Evolutionary conservation across 2,329 filamentous ascomycete species (phyloP).

Genomic region (Fusarium incarnatum): DNA sequence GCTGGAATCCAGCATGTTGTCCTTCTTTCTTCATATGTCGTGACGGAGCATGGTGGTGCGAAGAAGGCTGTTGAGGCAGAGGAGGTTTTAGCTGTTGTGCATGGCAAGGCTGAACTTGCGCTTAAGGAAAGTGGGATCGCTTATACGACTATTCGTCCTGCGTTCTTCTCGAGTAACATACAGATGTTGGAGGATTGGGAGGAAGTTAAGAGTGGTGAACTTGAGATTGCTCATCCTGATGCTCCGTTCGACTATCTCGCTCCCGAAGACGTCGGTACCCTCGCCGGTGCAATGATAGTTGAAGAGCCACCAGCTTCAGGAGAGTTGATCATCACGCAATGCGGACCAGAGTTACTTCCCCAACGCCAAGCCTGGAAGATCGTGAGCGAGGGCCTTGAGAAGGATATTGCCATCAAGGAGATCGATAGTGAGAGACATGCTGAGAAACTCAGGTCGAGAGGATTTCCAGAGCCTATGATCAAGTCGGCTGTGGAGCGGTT

Average conservation of each 20-base stretch:
- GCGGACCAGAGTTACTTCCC: slow-evolving; percentile 8
- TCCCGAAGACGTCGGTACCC: slow-evolving; percentile 15
- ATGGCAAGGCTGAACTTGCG: slow-evolving; percentile 20
- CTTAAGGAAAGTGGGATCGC: not conserved
- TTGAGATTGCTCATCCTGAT: not conserved
- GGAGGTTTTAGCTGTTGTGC: not conserved
- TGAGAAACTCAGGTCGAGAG: not conserved
- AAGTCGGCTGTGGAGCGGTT: slow-evolving; percentile 2
- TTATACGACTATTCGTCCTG: slow-evolving; percentile 1
- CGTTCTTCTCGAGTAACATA: slow-evolving; percentile 25
- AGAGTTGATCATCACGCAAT: not conserved
- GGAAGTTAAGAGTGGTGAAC: not conserved
- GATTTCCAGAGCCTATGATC: not conserved
- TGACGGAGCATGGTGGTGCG: slow-evolving; percentile 1
- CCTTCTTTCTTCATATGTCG: not conserved
- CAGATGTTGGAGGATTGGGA: slow-evolving; percentile 8
- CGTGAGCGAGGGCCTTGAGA: not conserved
- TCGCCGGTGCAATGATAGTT: slow-evolving; percentile 1
- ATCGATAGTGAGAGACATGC: not conserved
- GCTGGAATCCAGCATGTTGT: slow-evolving; percentile 20
- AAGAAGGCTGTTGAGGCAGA: not conserved
- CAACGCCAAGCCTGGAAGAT: slow-evolving; percentile 12
- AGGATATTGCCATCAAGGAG: slow-evolving; percentile 4
- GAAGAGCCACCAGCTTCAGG: not conserved
- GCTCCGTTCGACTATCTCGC: slow-evolving; percentile 23